Conservation (phyloP, 805 yeast genomes). For the Saccharomycopsis schoenii region DNA sequence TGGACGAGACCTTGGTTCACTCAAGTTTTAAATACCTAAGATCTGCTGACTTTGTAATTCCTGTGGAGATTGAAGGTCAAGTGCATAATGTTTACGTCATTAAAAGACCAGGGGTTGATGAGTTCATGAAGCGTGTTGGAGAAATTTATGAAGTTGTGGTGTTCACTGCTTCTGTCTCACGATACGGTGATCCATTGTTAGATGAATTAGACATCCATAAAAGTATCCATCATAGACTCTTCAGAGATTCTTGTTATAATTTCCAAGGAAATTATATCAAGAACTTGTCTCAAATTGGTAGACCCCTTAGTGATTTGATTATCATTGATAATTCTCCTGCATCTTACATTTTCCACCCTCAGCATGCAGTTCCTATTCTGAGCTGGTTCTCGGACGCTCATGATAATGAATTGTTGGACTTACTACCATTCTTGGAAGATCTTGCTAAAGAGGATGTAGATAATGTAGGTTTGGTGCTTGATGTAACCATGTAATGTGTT, state of each 20-base stretch:
- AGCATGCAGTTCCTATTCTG: slow-evolving; percentile 93
- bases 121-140: slow-evolving; percentile 75
- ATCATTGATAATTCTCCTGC: slow-evolving; percentile 97
- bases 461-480: slow-evolving; percentile 80
- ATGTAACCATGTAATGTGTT: slow-evolving; percentile 42
- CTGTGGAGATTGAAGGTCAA: slow-evolving; percentile 92
- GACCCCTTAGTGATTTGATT: slow-evolving; percentile 77
- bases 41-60: slow-evolving; percentile 92
- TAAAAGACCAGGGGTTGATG: slow-evolving; percentile 97
- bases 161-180: slow-evolving; percentile 90
- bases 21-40: slow-evolving; percentile 86
- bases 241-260: slow-evolving; percentile 88
- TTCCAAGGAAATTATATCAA: slow-evolving; percentile 93
- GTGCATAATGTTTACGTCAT: slow-evolving; percentile 92
- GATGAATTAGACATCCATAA: slow-evolving; percentile 75
- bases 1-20: slow-evolving; percentile 95
- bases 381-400: slow-evolving; percentile 98
- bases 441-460: slow-evolving; percentile 61
- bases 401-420: slow-evolving; percentile 88
- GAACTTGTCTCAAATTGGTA: slow-evolving; percentile 86
- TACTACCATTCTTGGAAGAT: slow-evolving; percentile 85
- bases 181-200: slow-evolving; percentile 92
- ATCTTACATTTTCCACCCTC: slow-evolving; percentile 95
- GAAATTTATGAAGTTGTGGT: slow-evolving; percentile 89
- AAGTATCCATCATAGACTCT: slow-evolving; percentile 75